Conservation (phyloP, 345 rosid genomes). For the Nephelium lappaceum region DNA sequence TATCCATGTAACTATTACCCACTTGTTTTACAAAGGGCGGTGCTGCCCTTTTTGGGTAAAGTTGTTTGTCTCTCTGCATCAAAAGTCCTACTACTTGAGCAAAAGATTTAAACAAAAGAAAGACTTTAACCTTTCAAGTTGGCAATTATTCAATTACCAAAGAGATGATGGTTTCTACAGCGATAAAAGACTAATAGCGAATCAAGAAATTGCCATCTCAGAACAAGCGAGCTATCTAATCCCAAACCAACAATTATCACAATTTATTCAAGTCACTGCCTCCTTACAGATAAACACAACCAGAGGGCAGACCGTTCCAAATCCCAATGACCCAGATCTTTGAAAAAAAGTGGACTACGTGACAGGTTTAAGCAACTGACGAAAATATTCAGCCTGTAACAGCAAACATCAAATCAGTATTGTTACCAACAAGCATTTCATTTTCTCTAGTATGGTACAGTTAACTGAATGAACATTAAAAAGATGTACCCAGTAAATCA, state of each 20-base stretch:
- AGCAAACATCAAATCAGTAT: slow-evolving; percentile 18
- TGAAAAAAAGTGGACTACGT: slow-evolving; percentile 64
- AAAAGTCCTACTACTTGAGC: slow-evolving; percentile 28
- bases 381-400: slow-evolving; percentile 89
- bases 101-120: slow-evolving; percentile 22
- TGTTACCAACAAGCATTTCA: slow-evolving; percentile 4
- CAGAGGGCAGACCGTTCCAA: slow-evolving; percentile 43
- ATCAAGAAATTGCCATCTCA: slow-evolving; percentile 42
- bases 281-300: slow-evolving; percentile 42
- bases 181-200: slow-evolving; percentile 29
- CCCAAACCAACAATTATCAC: slow-evolving; percentile 32
- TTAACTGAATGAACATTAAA: background rate
- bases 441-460: background rate
- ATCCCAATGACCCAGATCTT: slow-evolving; percentile 32
- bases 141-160: slow-evolving; percentile 32
- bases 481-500: background rate
- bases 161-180: slow-evolving; percentile 34
- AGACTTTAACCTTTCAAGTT: slow-evolving; percentile 27
- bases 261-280: slow-evolving; percentile 33
- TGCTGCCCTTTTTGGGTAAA: slow-evolving; percentile 30
- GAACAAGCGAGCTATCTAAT: slow-evolving; percentile 36
- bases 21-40: slow-evolving; percentile 48
- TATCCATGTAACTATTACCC: slow-evolving; percentile 46
- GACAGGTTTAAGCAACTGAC: slow-evolving; percentile 96
- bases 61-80: slow-evolving; percentile 59